Evolutionary conservation across 108 stramenopile species (phyloP).

Genomic region (Skeletonema potamos): DNA sequence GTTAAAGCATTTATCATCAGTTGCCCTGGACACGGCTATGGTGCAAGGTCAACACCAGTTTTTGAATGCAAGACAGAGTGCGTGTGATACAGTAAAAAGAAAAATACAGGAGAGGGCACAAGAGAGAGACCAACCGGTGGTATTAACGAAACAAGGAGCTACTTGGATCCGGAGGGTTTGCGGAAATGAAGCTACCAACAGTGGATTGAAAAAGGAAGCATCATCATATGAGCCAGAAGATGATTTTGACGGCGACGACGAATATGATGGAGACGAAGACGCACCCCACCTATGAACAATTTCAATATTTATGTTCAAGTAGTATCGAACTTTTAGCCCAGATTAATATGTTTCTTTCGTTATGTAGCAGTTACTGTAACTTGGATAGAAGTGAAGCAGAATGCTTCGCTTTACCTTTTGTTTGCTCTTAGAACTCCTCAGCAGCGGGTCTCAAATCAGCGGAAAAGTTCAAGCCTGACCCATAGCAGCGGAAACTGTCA

Average conservation of each 20-base stretch:
- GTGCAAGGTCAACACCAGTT: conserved; percentile 20
- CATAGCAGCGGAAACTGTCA: conserved; percentile 74
- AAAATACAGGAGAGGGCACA: conserved; percentile 41
- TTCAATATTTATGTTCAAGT: background rate
- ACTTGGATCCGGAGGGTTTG: conserved; percentile 47
- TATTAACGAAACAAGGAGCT: conserved; percentile 36
- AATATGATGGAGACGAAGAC: background rate
- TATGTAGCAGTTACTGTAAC: background rate
- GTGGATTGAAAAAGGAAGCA: background rate
- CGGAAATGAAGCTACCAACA: background rate
- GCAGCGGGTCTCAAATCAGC: conserved; percentile 32
- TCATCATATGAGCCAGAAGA: background rate
- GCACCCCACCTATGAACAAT: background rate
- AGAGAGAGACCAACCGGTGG: conserved; percentile 31
- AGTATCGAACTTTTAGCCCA: background rate
- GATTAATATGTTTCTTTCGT: background rate
- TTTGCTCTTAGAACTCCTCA: background rate
- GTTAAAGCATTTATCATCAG: conserved; percentile 3
- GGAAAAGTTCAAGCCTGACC: conserved; percentile 76
- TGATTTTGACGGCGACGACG: background rate
- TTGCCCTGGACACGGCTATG: background rate
- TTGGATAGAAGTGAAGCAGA: background rate
- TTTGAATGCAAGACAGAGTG: conserved; percentile 14
- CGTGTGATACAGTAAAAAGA: conserved; percentile 34
- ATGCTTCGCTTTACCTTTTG: too few relatives aligned